Conservation (phyloP, 1,139 yeast genomes). For the Saccharomycopsis phalli region DNA sequence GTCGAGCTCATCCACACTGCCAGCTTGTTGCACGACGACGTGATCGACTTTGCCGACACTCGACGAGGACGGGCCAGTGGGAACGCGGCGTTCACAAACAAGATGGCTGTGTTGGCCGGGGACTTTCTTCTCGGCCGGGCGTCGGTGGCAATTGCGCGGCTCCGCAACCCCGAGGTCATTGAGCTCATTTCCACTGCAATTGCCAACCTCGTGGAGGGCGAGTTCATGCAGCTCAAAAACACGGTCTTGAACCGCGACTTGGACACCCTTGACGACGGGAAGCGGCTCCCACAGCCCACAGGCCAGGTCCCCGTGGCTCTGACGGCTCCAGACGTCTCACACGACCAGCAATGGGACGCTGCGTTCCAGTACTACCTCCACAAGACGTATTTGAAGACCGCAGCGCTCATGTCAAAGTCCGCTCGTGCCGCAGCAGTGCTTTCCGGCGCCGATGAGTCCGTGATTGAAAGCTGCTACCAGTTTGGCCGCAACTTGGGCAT, state of each 20-base stretch:
- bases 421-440: slow-evolving; percentile 90
- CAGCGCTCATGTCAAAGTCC: slow-evolving; percentile 90
- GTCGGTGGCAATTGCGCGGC: slow-evolving; percentile 86
- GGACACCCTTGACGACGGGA: slow-evolving; percentile 39
- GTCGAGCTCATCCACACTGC: slow-evolving; percentile 99
- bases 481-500: slow-evolving; percentile 91
- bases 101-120: slow-evolving; percentile 96
- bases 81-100: slow-evolving; percentile 87
- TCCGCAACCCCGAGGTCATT: slow-evolving; percentile 94
- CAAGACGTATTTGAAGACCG: slow-evolving; percentile 92
- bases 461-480: slow-evolving; percentile 78
- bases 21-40: slow-evolving; percentile 93
- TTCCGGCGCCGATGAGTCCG: slow-evolving; percentile 68
- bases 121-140: slow-evolving; percentile 94
- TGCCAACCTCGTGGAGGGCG: slow-evolving; percentile 96
- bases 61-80: slow-evolving; percentile 90
- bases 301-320: slow-evolving; percentile 45
- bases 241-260: slow-evolving; percentile 55
- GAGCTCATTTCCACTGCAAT: slow-evolving; percentile 92
- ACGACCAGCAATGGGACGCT: slow-evolving; percentile 65
- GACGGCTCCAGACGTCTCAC: slow-evolving; percentile 35
- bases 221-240: slow-evolving; percentile 94
- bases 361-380: slow-evolving; percentile 93
- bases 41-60: slow-evolving; percentile 85
- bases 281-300: slow-evolving; percentile 49